Evolutionary conservation across 495 filamentous ascomycete genomes (phyloP).

Genomic region (Penicillium bialowiezense): DNA sequence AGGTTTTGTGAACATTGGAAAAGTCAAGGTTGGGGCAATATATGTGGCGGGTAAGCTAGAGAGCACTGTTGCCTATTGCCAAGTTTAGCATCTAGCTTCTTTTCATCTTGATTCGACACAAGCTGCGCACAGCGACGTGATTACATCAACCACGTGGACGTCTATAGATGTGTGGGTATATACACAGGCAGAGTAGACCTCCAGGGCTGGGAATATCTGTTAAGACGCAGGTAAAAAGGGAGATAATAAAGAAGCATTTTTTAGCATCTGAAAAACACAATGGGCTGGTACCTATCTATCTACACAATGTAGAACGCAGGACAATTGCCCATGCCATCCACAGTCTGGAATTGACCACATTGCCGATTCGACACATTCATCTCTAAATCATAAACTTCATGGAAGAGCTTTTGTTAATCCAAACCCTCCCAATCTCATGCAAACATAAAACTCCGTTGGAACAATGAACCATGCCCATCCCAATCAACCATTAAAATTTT

Average conservation of each 20-base stretch:
- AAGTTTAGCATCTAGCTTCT: too few species aligned
- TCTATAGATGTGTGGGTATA: too few species aligned
- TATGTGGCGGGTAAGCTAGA: too few species aligned
- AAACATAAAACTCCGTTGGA: slow-evolving; percentile 18
- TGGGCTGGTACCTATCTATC: not conserved
- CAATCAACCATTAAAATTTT: slow-evolving; percentile 8
- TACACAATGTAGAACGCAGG: slow-evolving; percentile 7
- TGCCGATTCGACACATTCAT: slow-evolving; percentile 8
- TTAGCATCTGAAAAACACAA: not conserved
- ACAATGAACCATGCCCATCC: slow-evolving; percentile 19
- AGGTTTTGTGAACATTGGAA: too few species aligned
- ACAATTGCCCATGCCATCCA: slow-evolving; percentile 2
- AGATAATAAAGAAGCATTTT: not conserved
- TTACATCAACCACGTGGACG: too few species aligned
- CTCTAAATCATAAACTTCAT: slow-evolving; percentile 23
- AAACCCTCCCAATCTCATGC: slow-evolving; percentile 9
- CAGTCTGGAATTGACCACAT: not conserved
- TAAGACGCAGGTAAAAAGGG: too few species aligned
- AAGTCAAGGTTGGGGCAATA: too few species aligned
- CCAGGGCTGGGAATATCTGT: too few species aligned
- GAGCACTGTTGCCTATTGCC: too few species aligned
- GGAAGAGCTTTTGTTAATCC: slow-evolving; percentile 23
- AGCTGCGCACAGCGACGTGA: too few species aligned
- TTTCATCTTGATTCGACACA: too few species aligned
- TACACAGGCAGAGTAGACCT: too few species aligned